Percentiles rank a stretch among this genome's conserved stretches.
Conservation (phyloP, 2,329 filamentous ascomycete species). For the Neofusicoccum laricinum region DNA sequence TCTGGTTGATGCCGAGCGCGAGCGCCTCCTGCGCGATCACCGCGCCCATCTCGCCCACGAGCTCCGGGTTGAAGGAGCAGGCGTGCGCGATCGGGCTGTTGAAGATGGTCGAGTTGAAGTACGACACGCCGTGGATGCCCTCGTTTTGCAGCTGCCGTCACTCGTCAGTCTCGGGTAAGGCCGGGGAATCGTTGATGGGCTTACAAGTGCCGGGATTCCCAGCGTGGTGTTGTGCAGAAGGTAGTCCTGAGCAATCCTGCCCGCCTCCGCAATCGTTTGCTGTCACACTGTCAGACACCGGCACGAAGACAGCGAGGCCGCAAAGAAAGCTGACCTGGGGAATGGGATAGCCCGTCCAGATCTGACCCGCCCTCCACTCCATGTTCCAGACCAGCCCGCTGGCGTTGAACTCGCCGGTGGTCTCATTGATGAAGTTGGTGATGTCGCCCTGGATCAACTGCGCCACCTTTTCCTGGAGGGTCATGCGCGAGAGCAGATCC, state of each 20-base stretch:
- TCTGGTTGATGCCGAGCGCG: constrained; percentile 68
- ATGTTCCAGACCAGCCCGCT: constrained; percentile 67
- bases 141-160: constrained; percentile 58
- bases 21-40: constrained; percentile 64
- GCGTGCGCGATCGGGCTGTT: constrained; percentile 72
- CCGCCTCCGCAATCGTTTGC: constrained; percentile 60
- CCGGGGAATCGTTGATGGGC: neutral
- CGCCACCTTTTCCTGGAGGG: constrained; percentile 68
- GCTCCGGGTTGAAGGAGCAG: constrained; percentile 65
- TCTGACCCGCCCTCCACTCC: constrained; percentile 62
- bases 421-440: constrained; percentile 70
- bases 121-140: constrained; percentile 60
- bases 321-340: constrained; percentile 40
- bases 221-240: constrained; percentile 63
- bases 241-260: constrained; percentile 67
- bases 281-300: neutral
- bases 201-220: constrained; percentile 68
- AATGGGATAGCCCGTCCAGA: constrained; percentile 69
- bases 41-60: constrained; percentile 65
- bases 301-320: neutral
- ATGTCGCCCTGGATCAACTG: constrained; percentile 66
- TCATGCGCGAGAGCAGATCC: constrained; percentile 71
- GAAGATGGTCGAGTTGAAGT: constrained; percentile 69
- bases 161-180: neutral
- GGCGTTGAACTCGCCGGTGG: constrained; percentile 63